These are phyloP conservation scores for Oryza officinalis DNA, from an alignment of 176 grass and related monocot genomes.

Conservation along the genomic window DNA sequence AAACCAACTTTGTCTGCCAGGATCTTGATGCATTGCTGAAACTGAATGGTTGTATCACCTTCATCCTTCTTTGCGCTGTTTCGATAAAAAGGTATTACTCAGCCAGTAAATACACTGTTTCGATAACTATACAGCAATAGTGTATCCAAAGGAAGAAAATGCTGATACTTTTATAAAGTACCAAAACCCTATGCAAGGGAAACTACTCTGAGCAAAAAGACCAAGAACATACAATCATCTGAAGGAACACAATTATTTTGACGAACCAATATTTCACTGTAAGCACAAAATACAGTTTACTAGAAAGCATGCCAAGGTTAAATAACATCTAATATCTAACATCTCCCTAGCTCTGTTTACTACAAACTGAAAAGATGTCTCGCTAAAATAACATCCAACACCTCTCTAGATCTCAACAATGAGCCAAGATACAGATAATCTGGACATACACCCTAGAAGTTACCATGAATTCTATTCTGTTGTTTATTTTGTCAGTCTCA, in stretches of 20 bases:
- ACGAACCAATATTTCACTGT: neutral
- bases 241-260: neutral
- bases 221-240: neutral
- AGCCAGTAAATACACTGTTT: neutral
- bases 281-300: neutral
- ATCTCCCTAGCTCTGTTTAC: too few species aligned
- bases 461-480: neutral
- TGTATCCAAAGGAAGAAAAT: neutral
- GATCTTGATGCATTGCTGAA: slow-evolving; percentile 86
- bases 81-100: slow-evolving; percentile 23
- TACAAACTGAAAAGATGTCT: neutral
- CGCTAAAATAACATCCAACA: neutral
- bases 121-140: neutral
- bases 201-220: neutral
- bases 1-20: slow-evolving; percentile 78
- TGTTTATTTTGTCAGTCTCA: neutral
- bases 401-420: slow-evolving; percentile 10
- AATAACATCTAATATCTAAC: too few species aligned
- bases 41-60: slow-evolving; percentile 67
- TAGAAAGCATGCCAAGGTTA: neutral
- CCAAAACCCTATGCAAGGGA: neutral
- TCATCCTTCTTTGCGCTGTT: slow-evolving; percentile 90
- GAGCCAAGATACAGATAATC: neutral
- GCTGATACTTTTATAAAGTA: neutral
- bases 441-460: neutral